phyloP scores from a whole-genome alignment of 495 filamentous ascomycete genomes.

The Symbiotaphrina buchneri region DNA sequence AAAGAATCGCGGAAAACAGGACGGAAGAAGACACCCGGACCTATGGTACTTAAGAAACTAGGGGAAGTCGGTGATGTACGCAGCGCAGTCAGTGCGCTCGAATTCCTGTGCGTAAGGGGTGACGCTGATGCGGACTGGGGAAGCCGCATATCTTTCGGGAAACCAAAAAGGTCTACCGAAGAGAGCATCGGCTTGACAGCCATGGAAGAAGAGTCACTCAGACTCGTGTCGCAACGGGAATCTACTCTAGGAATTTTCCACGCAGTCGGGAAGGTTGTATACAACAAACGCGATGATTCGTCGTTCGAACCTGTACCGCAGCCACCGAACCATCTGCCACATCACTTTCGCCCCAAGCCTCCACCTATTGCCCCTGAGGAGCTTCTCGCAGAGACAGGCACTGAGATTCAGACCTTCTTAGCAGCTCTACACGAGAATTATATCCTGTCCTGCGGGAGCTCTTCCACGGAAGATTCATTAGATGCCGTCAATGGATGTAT shows the following conservation, averaged over 20 bases:
- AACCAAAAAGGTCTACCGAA: conserved; percentile 31
- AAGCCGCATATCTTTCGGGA: conserved; percentile 34
- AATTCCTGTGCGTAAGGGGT: conserved; percentile 69
- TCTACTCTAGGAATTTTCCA: conserved; percentile 83
- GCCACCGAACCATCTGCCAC: conserved; percentile 39
- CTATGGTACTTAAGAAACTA: conserved; percentile 46
- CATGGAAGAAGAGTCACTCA: conserved; percentile 47
- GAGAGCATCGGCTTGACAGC: conserved; percentile 34
- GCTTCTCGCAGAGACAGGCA: conserved; percentile 72
- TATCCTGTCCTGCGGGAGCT: conserved; percentile 51
- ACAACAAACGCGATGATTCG: conserved; percentile 57
- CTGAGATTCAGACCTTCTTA: conserved; percentile 72
- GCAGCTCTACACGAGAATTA: conserved; percentile 94
- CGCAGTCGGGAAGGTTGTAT: conserved; percentile 81
- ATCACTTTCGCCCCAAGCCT: conserved; percentile 34
- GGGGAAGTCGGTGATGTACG: conserved; percentile 77
- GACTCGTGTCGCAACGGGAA: conserved; percentile 63
- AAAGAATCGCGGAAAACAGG: conserved; percentile 59
- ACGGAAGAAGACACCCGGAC: conserved; percentile 41
- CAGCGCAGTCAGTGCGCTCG: conserved; percentile 69
- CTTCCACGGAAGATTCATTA: conserved; percentile 33
- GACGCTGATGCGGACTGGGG: conserved; percentile 43
- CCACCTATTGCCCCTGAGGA: conserved; percentile 52
- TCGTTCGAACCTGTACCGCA: conserved; percentile 12
- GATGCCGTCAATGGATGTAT: conserved; percentile 53